Conservation (phyloP, 352 stramenopile genomes). For the Phytophthora multivora region DNA sequence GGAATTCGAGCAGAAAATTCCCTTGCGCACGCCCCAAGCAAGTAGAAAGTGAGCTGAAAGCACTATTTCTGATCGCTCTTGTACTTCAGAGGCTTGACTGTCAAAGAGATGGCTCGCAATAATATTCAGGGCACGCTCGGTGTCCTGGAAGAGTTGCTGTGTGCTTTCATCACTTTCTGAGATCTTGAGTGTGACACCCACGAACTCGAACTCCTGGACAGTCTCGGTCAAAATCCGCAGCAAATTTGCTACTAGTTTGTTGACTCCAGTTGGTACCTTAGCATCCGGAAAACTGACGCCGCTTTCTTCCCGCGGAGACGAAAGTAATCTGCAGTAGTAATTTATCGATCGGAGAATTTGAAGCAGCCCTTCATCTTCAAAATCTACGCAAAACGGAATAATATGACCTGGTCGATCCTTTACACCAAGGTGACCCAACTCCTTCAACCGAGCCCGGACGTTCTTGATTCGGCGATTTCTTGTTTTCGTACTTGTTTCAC, state of each 20-base stretch:
- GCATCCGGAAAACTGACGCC: background rate
- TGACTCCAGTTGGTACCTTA: background rate
- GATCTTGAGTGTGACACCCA: constrained; percentile 29
- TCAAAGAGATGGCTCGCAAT: constrained; percentile 22
- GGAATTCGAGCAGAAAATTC: constrained; percentile 33
- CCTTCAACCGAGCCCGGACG: constrained; percentile 49
- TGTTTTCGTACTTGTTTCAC: constrained; percentile 32
- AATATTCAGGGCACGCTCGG: constrained; percentile 25
- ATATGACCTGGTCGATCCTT: constrained; percentile 57
- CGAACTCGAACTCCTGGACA: constrained; percentile 48
- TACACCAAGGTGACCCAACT: constrained; percentile 37
- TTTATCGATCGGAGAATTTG: constrained; percentile 38
- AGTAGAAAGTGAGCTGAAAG: constrained; percentile 41
- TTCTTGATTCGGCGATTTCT: constrained; percentile 67
- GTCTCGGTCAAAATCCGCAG: constrained; percentile 39
- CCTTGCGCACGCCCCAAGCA: constrained; percentile 46
- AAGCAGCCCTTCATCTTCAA: constrained; percentile 49
- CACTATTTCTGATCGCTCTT: constrained; percentile 30
- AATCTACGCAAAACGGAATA: constrained; percentile 70
- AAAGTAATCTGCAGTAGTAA: constrained; percentile 24
- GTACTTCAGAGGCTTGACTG: background rate
- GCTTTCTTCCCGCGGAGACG: background rate
- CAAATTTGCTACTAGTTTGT: constrained; percentile 29
- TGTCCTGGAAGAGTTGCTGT: constrained; percentile 30
- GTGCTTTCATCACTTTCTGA: constrained; percentile 20